phyloP scores from a whole-genome alignment of 169 alveolate genomes.

The Theileria annulata region DNA sequence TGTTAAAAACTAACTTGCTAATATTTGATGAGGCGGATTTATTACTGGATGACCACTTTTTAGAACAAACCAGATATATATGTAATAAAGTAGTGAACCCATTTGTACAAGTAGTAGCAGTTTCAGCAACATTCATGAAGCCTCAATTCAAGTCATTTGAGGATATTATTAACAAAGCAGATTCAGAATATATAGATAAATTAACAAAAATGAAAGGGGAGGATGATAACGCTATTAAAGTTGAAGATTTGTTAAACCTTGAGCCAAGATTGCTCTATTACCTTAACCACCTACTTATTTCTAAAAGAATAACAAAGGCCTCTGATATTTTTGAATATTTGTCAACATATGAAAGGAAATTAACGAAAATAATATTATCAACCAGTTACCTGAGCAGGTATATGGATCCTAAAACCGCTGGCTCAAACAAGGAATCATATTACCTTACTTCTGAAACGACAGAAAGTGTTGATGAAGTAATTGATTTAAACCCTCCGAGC shows the following conservation, averaged over 20 bases:
- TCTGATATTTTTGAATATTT: background rate
- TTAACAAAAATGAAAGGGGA: background rate
- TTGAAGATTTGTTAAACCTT: background rate
- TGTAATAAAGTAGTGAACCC: constrained; percentile 53
- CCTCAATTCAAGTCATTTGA: constrained; percentile 55
- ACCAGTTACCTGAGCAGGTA: constrained; percentile 50
- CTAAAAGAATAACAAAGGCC: background rate
- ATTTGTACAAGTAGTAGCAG: constrained; percentile 59
- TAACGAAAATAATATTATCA: constrained; percentile 39
- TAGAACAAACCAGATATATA: constrained; percentile 39
- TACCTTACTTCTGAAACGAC: background rate
- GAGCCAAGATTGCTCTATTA: background rate
- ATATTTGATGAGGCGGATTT: constrained; percentile 65
- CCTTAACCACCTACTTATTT: background rate
- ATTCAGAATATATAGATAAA: background rate
- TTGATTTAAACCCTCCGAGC: background rate
- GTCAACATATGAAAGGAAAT: background rate
- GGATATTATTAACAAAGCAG: constrained; percentile 29
- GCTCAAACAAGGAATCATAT: background rate
- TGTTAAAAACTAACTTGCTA: constrained; percentile 8
- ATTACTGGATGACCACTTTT: constrained; percentile 62
- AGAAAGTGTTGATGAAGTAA: background rate
- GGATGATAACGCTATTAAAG: background rate
- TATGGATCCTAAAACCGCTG: constrained; percentile 1
- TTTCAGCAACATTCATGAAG: constrained; percentile 64